Evolutionary conservation across 2,329 filamentous ascomycete genomes (phyloP).

Genomic region (Aspergillus unguis): DNA sequence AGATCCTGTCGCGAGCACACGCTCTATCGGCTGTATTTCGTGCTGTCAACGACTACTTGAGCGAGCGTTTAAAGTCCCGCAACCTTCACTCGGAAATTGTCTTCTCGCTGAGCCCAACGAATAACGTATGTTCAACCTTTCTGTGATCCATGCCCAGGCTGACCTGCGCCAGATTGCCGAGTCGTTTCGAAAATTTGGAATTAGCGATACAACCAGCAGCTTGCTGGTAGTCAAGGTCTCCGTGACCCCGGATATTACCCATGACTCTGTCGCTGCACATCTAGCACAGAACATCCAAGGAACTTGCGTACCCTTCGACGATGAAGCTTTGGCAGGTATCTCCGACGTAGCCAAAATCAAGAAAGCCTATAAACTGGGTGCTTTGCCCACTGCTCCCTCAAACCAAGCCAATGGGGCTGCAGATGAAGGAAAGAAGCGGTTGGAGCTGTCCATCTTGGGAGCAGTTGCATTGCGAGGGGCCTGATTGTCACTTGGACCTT

Average conservation of each 20-base stretch:
- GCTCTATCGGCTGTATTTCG: conserved; percentile 72
- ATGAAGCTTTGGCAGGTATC: conserved; percentile 57
- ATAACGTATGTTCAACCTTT: conserved; percentile 61
- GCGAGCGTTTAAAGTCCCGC: conserved; percentile 65
- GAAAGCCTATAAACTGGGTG: conserved; percentile 83
- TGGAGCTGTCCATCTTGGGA: conserved; percentile 68
- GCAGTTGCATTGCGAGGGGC: conserved; percentile 73
- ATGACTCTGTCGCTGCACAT: conserved; percentile 56
- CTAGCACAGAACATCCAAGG: conserved; percentile 63
- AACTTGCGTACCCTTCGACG: conserved; percentile 55
- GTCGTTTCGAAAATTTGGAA: conserved; percentile 83
- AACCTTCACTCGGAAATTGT: conserved; percentile 91
- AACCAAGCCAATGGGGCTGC: conserved; percentile 21
- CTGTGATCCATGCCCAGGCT: conserved; percentile 12
- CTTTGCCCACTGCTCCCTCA: conserved; percentile 44
- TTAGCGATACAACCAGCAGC: conserved; percentile 65
- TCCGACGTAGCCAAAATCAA: conserved; percentile 68
- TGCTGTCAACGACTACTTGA: conserved; percentile 65
- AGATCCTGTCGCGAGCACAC: conserved; percentile 71
- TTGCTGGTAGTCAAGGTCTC: conserved; percentile 81
- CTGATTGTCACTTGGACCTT: conserved; percentile 19
- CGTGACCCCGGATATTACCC: conserved; percentile 46
- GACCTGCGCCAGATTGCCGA: conserved; percentile 69
- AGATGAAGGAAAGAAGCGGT: conserved; percentile 27
- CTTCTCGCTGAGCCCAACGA: conserved; percentile 72